phyloP scores from a whole-genome alignment of 78 protist genomes.

The Chrysochromulina parva region DNA sequence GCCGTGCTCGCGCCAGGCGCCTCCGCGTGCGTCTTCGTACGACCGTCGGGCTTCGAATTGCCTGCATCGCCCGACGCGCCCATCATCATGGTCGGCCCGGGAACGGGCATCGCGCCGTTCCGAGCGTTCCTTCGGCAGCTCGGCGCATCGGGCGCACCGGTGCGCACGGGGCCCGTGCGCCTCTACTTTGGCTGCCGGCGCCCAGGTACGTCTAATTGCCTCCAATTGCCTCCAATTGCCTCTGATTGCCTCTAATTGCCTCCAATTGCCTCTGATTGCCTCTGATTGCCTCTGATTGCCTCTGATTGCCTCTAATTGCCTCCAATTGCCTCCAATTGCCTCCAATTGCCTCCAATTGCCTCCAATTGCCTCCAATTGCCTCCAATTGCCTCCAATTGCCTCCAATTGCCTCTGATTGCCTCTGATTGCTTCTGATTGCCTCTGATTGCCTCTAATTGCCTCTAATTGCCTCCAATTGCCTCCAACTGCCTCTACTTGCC shows the following conservation, averaged over 20 bases:
- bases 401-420: too few species aligned
- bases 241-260: too few species aligned
- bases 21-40: conserved; percentile 72
- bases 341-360: too few species aligned
- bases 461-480: too few species aligned
- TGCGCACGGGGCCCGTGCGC: neutral
- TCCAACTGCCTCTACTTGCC: too few species aligned
- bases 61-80: conserved; percentile 71
- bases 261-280: too few species aligned
- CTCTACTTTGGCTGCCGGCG: conserved; percentile 40
- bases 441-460: too few species aligned
- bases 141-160: neutral
- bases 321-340: too few species aligned
- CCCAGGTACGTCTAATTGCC: neutral
- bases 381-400: neutral
- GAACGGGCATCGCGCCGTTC: conserved; percentile 97
- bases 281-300: too few species aligned
- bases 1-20: conserved; percentile 49
- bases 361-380: neutral
- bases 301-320: too few species aligned
- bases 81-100: conserved; percentile 91
- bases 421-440: too few species aligned
- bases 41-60: conserved; percentile 72
- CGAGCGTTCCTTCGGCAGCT: conserved; percentile 36
- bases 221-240: too few species aligned